Percentiles rank a stretch among this genome's conserved stretches.
These are phyloP conservation scores for Hapsidospora chrysogenum DNA, from an alignment of 495 filamentous ascomycete genomes.

Conservation along the genomic window DNA sequence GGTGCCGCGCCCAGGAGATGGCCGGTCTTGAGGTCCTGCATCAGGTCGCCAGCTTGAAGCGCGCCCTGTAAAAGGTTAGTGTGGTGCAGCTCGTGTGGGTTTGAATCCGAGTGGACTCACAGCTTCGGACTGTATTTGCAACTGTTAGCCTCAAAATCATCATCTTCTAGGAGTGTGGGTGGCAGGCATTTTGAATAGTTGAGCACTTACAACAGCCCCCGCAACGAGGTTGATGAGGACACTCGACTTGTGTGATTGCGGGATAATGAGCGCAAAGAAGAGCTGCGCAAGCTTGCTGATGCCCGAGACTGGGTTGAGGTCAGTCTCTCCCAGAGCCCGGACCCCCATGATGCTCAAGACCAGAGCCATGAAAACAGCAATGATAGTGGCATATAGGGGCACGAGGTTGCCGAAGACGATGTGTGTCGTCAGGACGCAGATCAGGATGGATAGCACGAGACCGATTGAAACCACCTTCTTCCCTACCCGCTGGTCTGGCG, in stretches of 20 bases:
- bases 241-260: constrained; percentile 52
- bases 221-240: constrained; percentile 87
- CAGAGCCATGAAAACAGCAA: constrained; percentile 74
- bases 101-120: too few species aligned
- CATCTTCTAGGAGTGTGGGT: too few species aligned
- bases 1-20: constrained; percentile 84
- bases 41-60: constrained; percentile 88
- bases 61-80: constrained; percentile 52
- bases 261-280: constrained; percentile 77
- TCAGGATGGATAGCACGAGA: constrained; percentile 53
- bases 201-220: constrained; percentile 48
- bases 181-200: too few species aligned
- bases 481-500: constrained; percentile 65
- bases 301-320: constrained; percentile 90
- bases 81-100: too few species aligned
- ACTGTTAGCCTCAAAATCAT: constrained; percentile 1
- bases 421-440: constrained; percentile 70
- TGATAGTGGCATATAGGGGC: constrained; percentile 53
- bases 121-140: constrained; percentile 11
- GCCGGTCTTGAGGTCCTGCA: constrained; percentile 97
- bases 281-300: constrained; percentile 95
- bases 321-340: constrained; percentile 84
- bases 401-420: constrained; percentile 56
- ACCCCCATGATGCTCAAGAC: constrained; percentile 92
- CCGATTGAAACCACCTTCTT: constrained; percentile 53